Evolutionary conservation across 805 yeast genomes (phyloP), one percentile per base, ranked within the genome.

Genomic region (Candida ficus): DNA sequence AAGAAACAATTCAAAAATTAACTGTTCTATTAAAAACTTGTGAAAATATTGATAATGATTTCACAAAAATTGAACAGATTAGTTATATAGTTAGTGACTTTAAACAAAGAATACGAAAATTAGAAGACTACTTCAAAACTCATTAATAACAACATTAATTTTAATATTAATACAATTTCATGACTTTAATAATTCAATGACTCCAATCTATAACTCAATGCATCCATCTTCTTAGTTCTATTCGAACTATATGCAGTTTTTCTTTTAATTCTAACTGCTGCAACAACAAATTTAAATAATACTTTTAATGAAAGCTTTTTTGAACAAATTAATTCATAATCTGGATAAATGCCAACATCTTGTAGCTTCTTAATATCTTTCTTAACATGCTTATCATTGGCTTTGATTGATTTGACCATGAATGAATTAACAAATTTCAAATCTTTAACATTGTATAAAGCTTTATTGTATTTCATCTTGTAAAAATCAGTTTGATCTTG

Each of bases 11-110:
- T 26, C 50, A 53, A 3, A 54, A 57, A 6, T 62, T 75, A 8
- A 71, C 72, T 31, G 42, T 43, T 4, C 35, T 75, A n/a, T 45
- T 76, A 16, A 48, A 47, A 5, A 57, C 66, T 37, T 77, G 85
- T 51, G 66, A 68, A 25, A 72, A 68, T 3, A 49, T 81, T 21
- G 83, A 80, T 43, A 48, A 52, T 38, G 76, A 74, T 33, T 71
- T 76, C 41, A 44, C 63, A 51, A 76, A 74, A 44, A 47, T 78
- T 29, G 70, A 72, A 39, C 80, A 75, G 45, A 60, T 78, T 36
- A 63, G 56, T 30, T 37, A 46, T 47, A 66, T 67, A 41, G 69
- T 71, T 6, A 45, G 48, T 2, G 76, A 67, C 26, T 73, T 73
- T 46, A 65, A 64, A 36, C 36, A 43, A 6, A 49, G 78, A 37